Base-by-base conservation (phyloP, 768 basidiomycete species). In the Exsudoporus frostii region DNA sequence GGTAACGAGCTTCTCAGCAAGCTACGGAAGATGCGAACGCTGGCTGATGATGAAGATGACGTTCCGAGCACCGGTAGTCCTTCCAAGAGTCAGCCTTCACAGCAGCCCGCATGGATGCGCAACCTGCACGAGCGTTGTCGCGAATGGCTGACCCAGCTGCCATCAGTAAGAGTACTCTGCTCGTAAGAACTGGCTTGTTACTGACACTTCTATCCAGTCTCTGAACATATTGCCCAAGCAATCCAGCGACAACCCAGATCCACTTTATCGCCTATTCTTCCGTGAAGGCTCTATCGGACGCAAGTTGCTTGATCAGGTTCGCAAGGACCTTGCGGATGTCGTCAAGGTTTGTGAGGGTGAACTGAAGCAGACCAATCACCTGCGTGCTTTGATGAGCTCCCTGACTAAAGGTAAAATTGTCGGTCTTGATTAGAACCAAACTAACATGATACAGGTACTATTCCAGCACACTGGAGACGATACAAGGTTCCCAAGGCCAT, bases 21-120 rank as follows among this genome's bases (percentile, higher is more conserved):
- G 64, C 76, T 99, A 36, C 84, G 94, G 58, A 94, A 94, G 76
- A 96, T 97, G 93, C 80, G 92, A 49, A 90, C 84, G 73, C 71
- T 95, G 46, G 80, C 82, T 0, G 92, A 96, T 64, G 92, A 94
- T 55, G 90, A 94, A 34, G 91, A 93, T 43, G 81, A 84, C 19
- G 77, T 76, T 15, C 68, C 78, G 1, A 66, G 79, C 4, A 62
- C 75, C 3, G 68, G 79, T n/a, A 77, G 78, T n/a, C 71, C 84
- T 22, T 73, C 82, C 20, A 88, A 87, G 65, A 76, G 81, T 19
- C 81, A 84, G 57, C 71, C 82, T 2, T 80, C 85, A 2, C 84
- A 88, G 50, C 89, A 91, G 65, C 95, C 96, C 20, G 90, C 88
- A 2, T 99, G 96, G 96, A 98, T 98, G 96, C 82, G 89, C 30